phyloP scores from a whole-genome alignment of 345 rosid genomes.

The Citrus sinensis region DVS_A1.0 CM039162.1:23152501-23153000 shows the following conservation, averaged over 20 bases:
- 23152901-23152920: background rate
- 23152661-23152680: background rate
- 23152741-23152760: background rate
- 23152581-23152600: background rate
- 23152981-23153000: background rate
- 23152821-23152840: background rate
- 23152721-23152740: background rate
- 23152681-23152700: background rate
- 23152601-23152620: background rate
- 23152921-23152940: background rate
- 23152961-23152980: background rate
- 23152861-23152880: background rate
- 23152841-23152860: background rate
- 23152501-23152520: background rate
- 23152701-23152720: background rate
- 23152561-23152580: background rate
- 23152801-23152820: conserved; percentile 2
- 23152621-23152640: background rate
- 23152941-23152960: background rate
- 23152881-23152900: background rate
- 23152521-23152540: background rate
- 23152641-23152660: background rate
- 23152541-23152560: background rate
- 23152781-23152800: background rate
- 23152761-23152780: background rate